phyloP scores from a whole-genome alignment of 1,284 basidiomycete species.

The Leccinum subspadiceum region DNA sequence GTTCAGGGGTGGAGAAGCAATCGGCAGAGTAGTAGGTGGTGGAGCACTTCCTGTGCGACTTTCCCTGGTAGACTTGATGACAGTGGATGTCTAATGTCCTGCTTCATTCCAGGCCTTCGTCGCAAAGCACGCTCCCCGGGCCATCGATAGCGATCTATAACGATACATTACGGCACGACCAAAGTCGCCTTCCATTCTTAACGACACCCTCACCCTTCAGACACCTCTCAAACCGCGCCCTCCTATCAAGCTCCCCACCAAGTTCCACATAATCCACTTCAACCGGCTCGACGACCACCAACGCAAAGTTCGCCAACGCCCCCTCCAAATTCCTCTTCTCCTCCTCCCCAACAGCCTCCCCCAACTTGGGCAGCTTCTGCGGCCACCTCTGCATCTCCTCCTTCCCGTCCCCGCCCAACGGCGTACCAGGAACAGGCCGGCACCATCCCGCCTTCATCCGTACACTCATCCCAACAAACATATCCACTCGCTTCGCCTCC shows the following conservation, averaged over 20 bases:
- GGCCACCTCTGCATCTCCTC: slow-evolving; percentile 62
- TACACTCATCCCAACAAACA: slow-evolving; percentile 53
- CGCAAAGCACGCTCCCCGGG: slow-evolving; percentile 8
- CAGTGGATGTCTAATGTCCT: neutral
- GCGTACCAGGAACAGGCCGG: slow-evolving; percentile 54
- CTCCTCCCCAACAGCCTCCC: slow-evolving; percentile 42
- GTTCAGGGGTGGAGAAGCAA: slow-evolving; percentile 14
- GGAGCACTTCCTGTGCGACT: slow-evolving; percentile 6
- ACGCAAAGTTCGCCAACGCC: slow-evolving; percentile 60
- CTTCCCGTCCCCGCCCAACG: slow-evolving; percentile 41
- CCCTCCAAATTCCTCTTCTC: slow-evolving; percentile 44
- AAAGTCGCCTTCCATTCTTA: slow-evolving; percentile 34
- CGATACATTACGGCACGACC: slow-evolving; percentile 47
- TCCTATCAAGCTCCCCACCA: slow-evolving; percentile 49
- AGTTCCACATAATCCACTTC: slow-evolving; percentile 65
- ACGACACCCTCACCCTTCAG: too few relatives aligned
- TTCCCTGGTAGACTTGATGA: neutral
- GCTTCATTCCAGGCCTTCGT: slow-evolving; percentile 5
- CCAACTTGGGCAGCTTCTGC: slow-evolving; percentile 36
- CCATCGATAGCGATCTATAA: neutral
- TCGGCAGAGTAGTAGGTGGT: slow-evolving; percentile 3
- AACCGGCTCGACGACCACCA: slow-evolving; percentile 62
- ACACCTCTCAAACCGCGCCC: slow-evolving; percentile 46
- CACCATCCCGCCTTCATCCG: slow-evolving; percentile 67
- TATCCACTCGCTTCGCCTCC: slow-evolving; percentile 53